Percentiles rank a stretch among this genome's conserved stretches.
These are phyloP conservation scores for Candida adriatica DNA, from an alignment of 805 yeast genomes.

Conservation along the genomic window DNA sequence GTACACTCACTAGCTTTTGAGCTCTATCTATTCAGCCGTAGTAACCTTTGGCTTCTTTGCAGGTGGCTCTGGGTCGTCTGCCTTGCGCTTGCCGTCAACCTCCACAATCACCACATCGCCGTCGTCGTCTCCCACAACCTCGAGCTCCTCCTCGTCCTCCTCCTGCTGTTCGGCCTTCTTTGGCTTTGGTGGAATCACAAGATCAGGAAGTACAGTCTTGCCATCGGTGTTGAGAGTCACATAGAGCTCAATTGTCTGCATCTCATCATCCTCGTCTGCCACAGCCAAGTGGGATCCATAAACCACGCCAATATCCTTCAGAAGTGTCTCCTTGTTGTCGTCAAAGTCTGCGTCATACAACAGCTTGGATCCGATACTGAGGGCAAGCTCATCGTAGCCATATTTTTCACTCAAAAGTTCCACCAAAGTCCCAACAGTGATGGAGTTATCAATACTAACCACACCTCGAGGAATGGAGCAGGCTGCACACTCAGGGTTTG, in stretches of 20 bases:
- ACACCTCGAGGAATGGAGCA: conserved; percentile 54
- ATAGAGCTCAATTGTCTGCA: conserved; percentile 59
- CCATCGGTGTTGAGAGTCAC: conserved; percentile 26
- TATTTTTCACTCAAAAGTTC: conserved; percentile 41
- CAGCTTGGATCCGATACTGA: conserved; percentile 50
- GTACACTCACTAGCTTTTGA: no score
- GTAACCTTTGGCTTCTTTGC: conserved; percentile 9
- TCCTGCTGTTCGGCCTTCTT: conserved; percentile 4
- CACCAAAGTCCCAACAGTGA: conserved; percentile 47
- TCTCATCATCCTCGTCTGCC: conserved; percentile 71
- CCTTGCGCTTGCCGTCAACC: conserved; percentile 20
- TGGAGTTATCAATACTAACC: conserved; percentile 27
- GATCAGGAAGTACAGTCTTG: conserved; percentile 25
- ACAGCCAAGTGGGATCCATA: conserved; percentile 62
- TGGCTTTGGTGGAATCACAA: conserved; percentile 26
- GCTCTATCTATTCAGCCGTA: no score
- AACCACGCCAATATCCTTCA: conserved; percentile 47
- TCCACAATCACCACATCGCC: conserved; percentile 20
- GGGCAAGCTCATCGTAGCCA: conserved; percentile 46
- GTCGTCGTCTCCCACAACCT: conserved; percentile 10
- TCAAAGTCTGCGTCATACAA: conserved; percentile 85
- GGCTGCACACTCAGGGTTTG: conserved; percentile 67
- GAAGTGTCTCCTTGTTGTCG: conserved; percentile 50
- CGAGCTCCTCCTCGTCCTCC: conserved; percentile 15
- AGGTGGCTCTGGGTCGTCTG: conserved; percentile 6